phyloP scores from a whole-genome alignment of 2,329 filamentous ascomycete species.

The Diplocarpon mali region DNA sequence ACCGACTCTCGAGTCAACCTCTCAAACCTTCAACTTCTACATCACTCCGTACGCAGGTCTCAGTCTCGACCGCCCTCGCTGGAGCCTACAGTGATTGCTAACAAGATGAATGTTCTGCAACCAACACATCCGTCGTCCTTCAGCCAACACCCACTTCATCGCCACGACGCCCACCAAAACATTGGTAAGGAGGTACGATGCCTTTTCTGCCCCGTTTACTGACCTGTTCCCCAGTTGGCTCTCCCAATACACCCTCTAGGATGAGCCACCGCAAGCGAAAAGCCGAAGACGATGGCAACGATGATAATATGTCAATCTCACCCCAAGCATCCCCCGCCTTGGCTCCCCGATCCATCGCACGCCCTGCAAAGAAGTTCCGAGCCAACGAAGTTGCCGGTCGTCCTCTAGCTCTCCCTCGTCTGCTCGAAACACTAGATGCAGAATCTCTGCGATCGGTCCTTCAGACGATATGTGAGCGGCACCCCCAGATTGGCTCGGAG shows the following conservation, averaged over 20 bases:
- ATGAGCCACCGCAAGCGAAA: constrained; percentile 68
- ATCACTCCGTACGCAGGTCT: constrained; percentile 2
- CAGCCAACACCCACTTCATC: constrained; percentile 47
- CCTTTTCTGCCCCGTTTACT: constrained; percentile 35
- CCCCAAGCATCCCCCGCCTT: constrained; percentile 73
- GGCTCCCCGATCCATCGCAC: constrained; percentile 53
- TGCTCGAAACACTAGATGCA: constrained; percentile 89
- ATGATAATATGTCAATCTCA: constrained; percentile 86
- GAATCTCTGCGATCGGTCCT: constrained; percentile 75
- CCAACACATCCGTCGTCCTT: constrained; percentile 46
- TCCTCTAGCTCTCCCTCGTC: constrained; percentile 56
- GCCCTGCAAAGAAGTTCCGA: constrained; percentile 53
- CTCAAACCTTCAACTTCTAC: not conserved
- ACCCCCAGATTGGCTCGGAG: constrained; percentile 76
- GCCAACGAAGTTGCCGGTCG: constrained; percentile 57
- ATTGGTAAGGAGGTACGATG: constrained; percentile 36
- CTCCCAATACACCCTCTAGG: constrained; percentile 35
- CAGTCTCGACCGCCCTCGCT: not conserved
- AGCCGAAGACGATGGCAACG: constrained; percentile 62
- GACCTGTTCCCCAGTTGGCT: constrained; percentile 27
- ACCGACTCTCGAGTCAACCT: constrained; percentile 1
- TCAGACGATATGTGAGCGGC: constrained; percentile 83
- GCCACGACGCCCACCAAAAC: constrained; percentile 43
- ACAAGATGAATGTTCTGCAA: constrained; percentile 51
- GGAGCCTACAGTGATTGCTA: constrained; percentile 5